Evolutionary conservation across 192 early-diverging fungal genomes (phyloP), one percentile per base, ranked within the genome.

Genomic region (Spinellus fusiger): DNA sequence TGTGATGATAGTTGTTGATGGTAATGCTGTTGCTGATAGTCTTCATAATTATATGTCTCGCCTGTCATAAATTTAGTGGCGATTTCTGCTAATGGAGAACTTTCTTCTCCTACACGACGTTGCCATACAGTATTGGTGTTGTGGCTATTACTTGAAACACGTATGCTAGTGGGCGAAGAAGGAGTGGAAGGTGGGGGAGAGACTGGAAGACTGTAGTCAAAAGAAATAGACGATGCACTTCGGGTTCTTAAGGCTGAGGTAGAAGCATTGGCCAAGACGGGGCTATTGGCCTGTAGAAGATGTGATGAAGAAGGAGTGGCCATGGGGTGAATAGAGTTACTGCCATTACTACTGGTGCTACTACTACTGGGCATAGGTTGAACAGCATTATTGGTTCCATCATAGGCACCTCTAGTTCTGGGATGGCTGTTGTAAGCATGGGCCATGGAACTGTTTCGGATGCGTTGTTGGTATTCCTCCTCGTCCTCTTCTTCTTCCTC

Each of bases 121-220:
- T 68, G 67, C 40, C 80, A 71, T n/a, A 68, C 31, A 38, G 46
- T 29, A 1, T 28, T 28, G 29, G 57, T 28, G 40, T 59, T 52
- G 59, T 65, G 23, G 61, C 75, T 52, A 68, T 47, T 22, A 38
- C 34, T 46, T 26, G 71, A 75, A 33, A 70, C 60, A 16, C 77
- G 56, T 20, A 77, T 61, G 40, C 67, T 75, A 56, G 79, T 81
- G 20, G 79, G 79, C 31, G 82, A 84, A 13, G 73, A 73, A 48
- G 80, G 82, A 33, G 78, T 75, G 10, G 82, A 84, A 22, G 76
- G 77, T 15, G 81, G 81, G 29, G 81, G 81, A 5, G 80, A 82
- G 28, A 69, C 73, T 18, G 78, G 80, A 54, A 74, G 76, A 32
- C 68, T 23, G 23, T 59, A 33, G 12, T 59, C 64, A 59, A 49